Percentiles rank a stretch among this genome's conserved stretches.
These are phyloP conservation scores for Pseudozyma hubeiensis DNA, from an alignment of 1,284 basidiomycete species.

Conservation along the genomic window DNA sequence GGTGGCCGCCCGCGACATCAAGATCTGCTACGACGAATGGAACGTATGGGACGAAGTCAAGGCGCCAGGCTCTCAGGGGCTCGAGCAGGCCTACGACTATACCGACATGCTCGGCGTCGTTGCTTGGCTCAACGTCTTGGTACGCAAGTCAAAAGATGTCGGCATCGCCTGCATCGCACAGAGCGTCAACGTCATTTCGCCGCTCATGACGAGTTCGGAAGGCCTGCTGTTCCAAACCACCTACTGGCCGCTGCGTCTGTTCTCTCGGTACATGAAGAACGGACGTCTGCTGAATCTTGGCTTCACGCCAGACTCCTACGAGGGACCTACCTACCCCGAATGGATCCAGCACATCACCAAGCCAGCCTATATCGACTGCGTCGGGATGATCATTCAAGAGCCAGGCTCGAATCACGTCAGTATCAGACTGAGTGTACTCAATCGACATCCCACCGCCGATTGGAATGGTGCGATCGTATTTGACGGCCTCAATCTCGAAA, in stretches of 20 bases:
- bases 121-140: conserved; percentile 76
- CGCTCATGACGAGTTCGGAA: conserved; percentile 70
- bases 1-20: conserved; percentile 45
- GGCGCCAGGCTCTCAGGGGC: conserved; percentile 71
- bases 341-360: conserved; percentile 70
- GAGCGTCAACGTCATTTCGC: conserved; percentile 74
- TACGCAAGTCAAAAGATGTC: conserved; percentile 75
- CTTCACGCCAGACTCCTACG: conserved; percentile 70
- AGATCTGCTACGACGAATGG: conserved; percentile 75
- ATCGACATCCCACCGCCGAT: conserved; percentile 69
- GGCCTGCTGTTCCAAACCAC: conserved; percentile 74
- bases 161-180: conserved; percentile 78
- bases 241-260: conserved; percentile 74
- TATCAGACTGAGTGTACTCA: conserved; percentile 73
- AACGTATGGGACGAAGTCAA: conserved; percentile 74
- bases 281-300: conserved; percentile 71
- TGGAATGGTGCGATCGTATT: conserved; percentile 34
- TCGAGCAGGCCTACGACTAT: conserved; percentile 75
- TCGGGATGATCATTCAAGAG: conserved; percentile 70
- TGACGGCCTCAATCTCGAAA: conserved; percentile 38
- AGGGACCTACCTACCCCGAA: conserved; percentile 72
- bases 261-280: conserved; percentile 74
- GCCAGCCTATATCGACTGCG: conserved; percentile 72
- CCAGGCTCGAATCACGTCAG: conserved; percentile 57
- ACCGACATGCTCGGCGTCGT: conserved; percentile 76